Evolutionary conservation across 1,284 basidiomycete species (phyloP).

Genomic region (Vanrija humicola): DNA sequence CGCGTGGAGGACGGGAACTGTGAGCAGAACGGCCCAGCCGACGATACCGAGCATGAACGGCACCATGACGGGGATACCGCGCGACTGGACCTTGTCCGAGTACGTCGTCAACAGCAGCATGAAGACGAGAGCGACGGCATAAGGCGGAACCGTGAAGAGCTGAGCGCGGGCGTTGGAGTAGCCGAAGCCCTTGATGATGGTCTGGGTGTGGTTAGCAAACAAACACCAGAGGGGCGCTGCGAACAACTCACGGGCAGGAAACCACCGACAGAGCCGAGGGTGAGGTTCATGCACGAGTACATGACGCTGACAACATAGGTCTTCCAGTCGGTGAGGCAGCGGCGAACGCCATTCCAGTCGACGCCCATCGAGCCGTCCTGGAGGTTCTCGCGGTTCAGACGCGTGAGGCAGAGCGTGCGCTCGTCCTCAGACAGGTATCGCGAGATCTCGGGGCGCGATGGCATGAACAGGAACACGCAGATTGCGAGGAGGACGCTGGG

Average conservation of each 20-base stretch:
- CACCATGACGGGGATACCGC: constrained; percentile 52
- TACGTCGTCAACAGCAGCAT: constrained; percentile 61
- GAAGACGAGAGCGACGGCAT: constrained; percentile 65
- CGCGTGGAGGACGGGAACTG: constrained; percentile 32
- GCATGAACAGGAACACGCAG: constrained; percentile 62
- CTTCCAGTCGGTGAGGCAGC: constrained; percentile 63
- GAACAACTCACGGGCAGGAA: constrained; percentile 60
- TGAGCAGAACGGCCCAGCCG: constrained; percentile 48
- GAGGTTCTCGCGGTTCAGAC: constrained; percentile 66
- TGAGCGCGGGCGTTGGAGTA: constrained; percentile 54
- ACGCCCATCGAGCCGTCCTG: constrained; percentile 54
- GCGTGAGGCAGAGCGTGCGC: constrained; percentile 64
- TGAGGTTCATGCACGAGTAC: constrained; percentile 69
- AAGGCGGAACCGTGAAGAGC: constrained; percentile 73
- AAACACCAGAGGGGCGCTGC: neutral
- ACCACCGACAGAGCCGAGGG: constrained; percentile 71
- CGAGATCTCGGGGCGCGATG: constrained; percentile 72
- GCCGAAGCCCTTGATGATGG: constrained; percentile 36
- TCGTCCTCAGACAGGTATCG: constrained; percentile 66
- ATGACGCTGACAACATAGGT: constrained; percentile 54
- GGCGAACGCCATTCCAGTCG: constrained; percentile 53
- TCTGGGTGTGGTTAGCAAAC: neutral
- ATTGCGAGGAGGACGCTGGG: constrained; percentile 60
- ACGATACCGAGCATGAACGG: constrained; percentile 48
- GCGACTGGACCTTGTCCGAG: constrained; percentile 68